Evolutionary conservation across 768 basidiomycete species (phyloP), one percentile per base, ranked within the genome.

Genomic region (Leucocoprinus birnbaumii): DNA sequence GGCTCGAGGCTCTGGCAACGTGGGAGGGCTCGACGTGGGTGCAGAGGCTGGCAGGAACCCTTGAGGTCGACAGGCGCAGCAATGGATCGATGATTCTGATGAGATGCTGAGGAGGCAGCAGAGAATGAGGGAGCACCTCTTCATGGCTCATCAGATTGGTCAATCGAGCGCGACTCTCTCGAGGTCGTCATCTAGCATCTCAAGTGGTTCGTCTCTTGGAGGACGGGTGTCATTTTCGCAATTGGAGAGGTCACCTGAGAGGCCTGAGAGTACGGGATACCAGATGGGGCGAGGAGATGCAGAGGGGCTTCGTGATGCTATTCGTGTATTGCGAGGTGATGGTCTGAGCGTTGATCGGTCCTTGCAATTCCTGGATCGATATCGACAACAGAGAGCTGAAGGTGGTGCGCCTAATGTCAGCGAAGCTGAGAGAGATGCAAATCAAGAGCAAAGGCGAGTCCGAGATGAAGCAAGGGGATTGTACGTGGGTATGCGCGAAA

Each of bases 301-400:
- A 14, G 43, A 55, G 26, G 53, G 42, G 25, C 8, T 47, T 21
- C 49, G 49, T 4, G 16, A 38, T 44, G 42, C 48, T 24, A 51
- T 51, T 40, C 42, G 41, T 22, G 38, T 45, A 43, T 25, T 56
- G 48, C 18, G 55, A 24, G 58, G 47, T 25, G 41, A 27, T 18
- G 53, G 59, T 42, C 24, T 49, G 19, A 51, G 48, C 25, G 18
- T 35, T 19, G 59, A 49, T 8, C 42, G 43, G 10, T 41, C 55
- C 14, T 19, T 56, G 31, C 55, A 59, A 31, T 38, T 56, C n/a
- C 19, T 49, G 10, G 44, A 48, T 3, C 38, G 38, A 16, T 14
- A 10, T 4, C 8, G 38, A 38, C 38, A 38, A 38, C 38, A 38
- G n/a, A 38, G 38, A 14, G 38, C 38, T 5, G 38, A n/a, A 38